Conservation (phyloP, 306 rosid species). For the Ormosia semicastrata region DNA sequence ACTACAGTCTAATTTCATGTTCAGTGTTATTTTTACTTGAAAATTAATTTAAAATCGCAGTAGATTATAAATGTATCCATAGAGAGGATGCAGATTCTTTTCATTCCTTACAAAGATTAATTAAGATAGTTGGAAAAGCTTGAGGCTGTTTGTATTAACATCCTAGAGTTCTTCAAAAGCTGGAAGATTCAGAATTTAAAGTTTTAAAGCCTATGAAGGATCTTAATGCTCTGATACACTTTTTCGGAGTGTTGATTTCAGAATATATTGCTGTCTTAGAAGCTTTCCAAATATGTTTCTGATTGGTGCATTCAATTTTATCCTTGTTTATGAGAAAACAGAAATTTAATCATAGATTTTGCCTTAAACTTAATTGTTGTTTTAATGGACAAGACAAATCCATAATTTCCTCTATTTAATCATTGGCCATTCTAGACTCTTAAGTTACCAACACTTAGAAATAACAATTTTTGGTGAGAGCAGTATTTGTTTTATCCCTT, state of each 20-base stretch:
- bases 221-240: neutral
- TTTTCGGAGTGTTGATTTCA: slow-evolving; percentile 6
- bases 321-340: neutral
- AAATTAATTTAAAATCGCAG: slow-evolving; percentile 4
- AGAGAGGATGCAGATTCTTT: slow-evolving; percentile 10
- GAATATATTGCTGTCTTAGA: neutral
- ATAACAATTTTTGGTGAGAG: neutral
- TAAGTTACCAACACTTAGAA: neutral
- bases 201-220: slow-evolving; percentile 1
- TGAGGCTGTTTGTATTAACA: slow-evolving; percentile 14
- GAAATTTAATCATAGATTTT: neutral
- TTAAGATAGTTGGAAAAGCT: neutral
- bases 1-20: neutral
- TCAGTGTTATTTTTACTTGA: neutral
- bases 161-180: slow-evolving; percentile 24
- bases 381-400: neutral
- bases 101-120: neutral
- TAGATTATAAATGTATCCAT: neutral
- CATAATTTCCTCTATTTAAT: neutral
- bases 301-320: neutral
- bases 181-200: neutral
- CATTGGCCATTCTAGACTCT: neutral
- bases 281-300: slow-evolving; percentile 2
- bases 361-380: neutral
- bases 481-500: neutral